Conservation (phyloP, 805 yeast species). For the Candida anglica region DNA sequence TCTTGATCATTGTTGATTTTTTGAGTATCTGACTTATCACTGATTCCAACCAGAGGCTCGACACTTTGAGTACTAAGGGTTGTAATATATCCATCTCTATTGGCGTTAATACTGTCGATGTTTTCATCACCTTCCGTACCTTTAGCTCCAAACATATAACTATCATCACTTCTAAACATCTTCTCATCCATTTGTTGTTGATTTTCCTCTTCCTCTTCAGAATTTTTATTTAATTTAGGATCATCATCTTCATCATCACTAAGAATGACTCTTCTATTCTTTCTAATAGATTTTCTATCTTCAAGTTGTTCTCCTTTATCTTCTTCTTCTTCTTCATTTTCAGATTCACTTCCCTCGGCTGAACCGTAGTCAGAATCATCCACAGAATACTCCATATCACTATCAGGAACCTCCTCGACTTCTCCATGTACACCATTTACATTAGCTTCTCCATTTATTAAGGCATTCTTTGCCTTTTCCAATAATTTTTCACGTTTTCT, state of each 20-base stretch:
- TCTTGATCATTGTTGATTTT: no score
- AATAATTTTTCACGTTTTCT: conserved; percentile 38
- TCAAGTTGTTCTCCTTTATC: conserved; percentile 9
- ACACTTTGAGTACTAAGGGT: conserved; percentile 6
- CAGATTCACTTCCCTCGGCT: conserved; percentile 15
- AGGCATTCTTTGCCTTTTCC: conserved; percentile 33
- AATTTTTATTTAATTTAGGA: conserved; percentile 6
- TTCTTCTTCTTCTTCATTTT: conserved; percentile 17
- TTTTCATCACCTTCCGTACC: conserved; percentile 4
- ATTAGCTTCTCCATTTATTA: conserved; percentile 14
- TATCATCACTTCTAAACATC: conserved; percentile 19
- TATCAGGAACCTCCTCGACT: conserved; percentile 17
- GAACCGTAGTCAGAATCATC: conserved; percentile 19
- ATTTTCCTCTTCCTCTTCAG: no score
- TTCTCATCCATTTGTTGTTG: no score
- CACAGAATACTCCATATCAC: conserved; percentile 18
- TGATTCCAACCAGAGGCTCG: not conserved
- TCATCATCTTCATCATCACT: conserved; percentile 12
- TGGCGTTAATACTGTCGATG: conserved; percentile 8
- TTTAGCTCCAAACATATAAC: conserved; percentile 23
- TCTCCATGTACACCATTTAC: conserved; percentile 7
- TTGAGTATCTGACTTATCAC: conserved; percentile 5
- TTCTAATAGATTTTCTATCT: conserved; percentile 9
- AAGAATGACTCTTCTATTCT: not conserved
- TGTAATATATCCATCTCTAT: conserved; percentile 11